phyloP scores from a whole-genome alignment of 306 rosid species.

The Alnus glutinosa region DNA sequence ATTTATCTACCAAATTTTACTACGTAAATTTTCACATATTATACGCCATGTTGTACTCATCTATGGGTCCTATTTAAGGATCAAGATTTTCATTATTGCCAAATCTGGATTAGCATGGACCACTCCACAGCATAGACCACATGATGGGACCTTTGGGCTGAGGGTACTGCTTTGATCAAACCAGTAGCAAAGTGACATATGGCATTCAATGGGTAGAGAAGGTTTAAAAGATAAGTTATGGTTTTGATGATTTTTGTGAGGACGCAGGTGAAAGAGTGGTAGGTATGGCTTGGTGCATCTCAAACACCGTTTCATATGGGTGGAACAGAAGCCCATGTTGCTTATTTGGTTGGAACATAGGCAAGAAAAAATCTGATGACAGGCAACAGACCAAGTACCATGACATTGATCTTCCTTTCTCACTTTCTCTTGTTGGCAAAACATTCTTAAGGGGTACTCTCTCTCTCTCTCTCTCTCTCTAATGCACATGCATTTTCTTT shows the following conservation, averaged over 20 bases:
- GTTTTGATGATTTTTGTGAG: conserved; percentile 5
- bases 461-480: conserved; percentile 31
- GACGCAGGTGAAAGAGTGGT: neutral
- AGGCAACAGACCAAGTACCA: conserved; percentile 62
- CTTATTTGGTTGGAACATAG: conserved; percentile 78
- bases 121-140: neutral
- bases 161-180: conserved; percentile 3
- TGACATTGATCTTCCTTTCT: conserved; percentile 72
- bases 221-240: conserved; percentile 33
- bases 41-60: neutral
- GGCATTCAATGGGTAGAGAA: conserved; percentile 12
- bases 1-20: too few relatives aligned
- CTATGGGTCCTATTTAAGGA: neutral
- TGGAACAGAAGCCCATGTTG: conserved; percentile 43
- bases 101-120: neutral
- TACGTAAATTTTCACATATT: too few relatives aligned
- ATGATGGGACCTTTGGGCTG: conserved; percentile 22
- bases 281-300: conserved; percentile 47
- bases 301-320: conserved; percentile 38
- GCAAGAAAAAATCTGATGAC: conserved; percentile 41
- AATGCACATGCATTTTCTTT: neutral
- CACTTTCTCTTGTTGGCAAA: conserved; percentile 58
- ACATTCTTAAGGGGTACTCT: conserved; percentile 67
- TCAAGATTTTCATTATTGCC: neutral
- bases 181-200: conserved; percentile 16